A percentile compares a stretch with the other conserved stretches of the same genome.
These are phyloP conservation scores for Avena sativa DNA, from an alignment of 176 grass and related monocot genomes.

Conservation along the genomic window DNA sequence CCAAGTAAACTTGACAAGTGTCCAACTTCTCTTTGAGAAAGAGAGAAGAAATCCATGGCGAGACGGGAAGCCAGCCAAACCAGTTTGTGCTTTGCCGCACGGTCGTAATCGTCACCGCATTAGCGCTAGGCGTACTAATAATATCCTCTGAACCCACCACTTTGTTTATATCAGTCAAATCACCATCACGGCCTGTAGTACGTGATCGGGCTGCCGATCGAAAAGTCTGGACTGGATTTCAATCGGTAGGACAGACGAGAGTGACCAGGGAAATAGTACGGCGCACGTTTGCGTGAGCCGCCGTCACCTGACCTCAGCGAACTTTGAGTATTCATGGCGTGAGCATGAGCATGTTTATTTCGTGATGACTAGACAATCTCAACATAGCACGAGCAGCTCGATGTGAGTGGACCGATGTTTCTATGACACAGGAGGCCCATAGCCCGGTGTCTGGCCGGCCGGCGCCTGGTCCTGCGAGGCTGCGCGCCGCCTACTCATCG, in stretches of 20 bases:
- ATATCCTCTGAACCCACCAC: background rate
- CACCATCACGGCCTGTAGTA: background rate
- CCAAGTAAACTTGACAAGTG: too few species aligned
- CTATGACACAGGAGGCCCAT: too few species aligned
- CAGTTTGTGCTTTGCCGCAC: background rate
- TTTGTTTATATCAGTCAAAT: background rate
- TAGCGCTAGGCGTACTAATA: background rate
- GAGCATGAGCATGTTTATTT: too few species aligned
- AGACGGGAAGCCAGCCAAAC: background rate
- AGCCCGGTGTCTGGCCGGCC: too few species aligned
- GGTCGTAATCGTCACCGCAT: constrained; percentile 12
- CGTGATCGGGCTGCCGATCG: background rate
- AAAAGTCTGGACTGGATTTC: background rate
- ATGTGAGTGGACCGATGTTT: too few species aligned
- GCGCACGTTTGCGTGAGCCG: background rate
- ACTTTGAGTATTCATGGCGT: too few species aligned
- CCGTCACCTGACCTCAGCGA: too few species aligned
- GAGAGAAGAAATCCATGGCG: background rate
- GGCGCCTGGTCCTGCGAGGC: too few species aligned
- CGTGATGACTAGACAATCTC: too few species aligned
- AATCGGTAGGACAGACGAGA: background rate
- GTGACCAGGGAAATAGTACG: background rate
- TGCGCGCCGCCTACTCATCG: too few species aligned
- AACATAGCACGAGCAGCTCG: too few species aligned
- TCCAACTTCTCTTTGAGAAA: too few species aligned